Conservation (phyloP, 345 rosid genomes). For the Turritis glabra region DNA sequence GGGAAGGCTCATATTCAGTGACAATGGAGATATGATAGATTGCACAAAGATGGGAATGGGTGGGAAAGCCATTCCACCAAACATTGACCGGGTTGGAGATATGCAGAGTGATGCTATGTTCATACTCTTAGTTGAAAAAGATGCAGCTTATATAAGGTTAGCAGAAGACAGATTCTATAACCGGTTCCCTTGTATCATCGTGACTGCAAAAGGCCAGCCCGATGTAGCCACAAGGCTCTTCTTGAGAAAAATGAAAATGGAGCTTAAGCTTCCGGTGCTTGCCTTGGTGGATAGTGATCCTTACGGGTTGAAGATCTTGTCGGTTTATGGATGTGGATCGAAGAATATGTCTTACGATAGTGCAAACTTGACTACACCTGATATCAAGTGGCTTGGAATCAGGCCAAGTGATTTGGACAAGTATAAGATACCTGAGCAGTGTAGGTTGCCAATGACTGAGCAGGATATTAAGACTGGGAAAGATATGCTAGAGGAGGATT, state of each 20-base stretch:
- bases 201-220: constrained; percentile 94
- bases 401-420: constrained; percentile 94
- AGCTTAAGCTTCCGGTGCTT: constrained; percentile 86
- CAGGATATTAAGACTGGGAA: constrained; percentile 99
- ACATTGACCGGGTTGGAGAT: constrained; percentile 91
- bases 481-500: constrained; percentile 93
- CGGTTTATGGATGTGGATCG: constrained; percentile 96
- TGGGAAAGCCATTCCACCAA: constrained; percentile 98
- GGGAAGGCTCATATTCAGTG: constrained; percentile 90
- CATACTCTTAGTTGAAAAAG: constrained; percentile 85
- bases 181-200: constrained; percentile 91
- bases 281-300: constrained; percentile 98
- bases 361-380: constrained; percentile 91
- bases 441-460: constrained; percentile 96
- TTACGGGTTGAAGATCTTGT: constrained; percentile 86
- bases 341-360: constrained; percentile 99
- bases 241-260: constrained; percentile 90
- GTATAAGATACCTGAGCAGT: constrained; percentile 88
- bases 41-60: constrained; percentile 99
- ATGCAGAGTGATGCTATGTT: constrained; percentile 93
- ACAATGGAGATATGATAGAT: constrained; percentile 96
- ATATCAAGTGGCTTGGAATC: constrained; percentile 94
- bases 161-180: constrained; percentile 97
- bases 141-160: constrained; percentile 89
- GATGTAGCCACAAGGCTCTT: constrained; percentile 97